phyloP scores from a whole-genome alignment of 2,329 filamentous ascomycete genomes.

The Trichoderma polysporum region DNA sequence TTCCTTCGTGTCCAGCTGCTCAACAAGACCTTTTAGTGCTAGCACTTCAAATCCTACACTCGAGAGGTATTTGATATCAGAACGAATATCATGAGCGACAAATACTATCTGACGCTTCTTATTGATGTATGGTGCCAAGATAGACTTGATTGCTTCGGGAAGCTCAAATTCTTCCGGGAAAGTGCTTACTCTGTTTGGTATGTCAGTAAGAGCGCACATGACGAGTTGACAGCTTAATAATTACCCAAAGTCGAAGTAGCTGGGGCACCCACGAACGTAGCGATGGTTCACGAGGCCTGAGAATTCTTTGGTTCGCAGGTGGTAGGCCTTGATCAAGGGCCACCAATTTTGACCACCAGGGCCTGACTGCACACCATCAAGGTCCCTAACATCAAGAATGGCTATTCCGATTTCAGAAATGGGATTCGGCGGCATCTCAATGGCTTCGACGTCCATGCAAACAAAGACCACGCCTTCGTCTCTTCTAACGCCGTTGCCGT shows the following conservation, averaged over 20 bases:
- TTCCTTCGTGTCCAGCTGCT: conserved; percentile 69
- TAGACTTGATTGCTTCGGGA: conserved; percentile 34
- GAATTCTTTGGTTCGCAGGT: conserved; percentile 75
- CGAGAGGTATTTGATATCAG: conserved; percentile 68
- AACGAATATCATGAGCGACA: conserved; percentile 70
- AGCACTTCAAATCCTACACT: conserved; percentile 62
- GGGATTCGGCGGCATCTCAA: conserved; percentile 62
- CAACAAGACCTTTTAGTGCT: conserved; percentile 53
- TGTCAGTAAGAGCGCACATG: conserved; percentile 15
- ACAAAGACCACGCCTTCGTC: conserved; percentile 60
- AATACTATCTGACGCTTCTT: conserved; percentile 61
- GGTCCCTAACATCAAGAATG: conserved; percentile 67
- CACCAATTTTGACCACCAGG: conserved; percentile 65
- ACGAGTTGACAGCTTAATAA: conserved; percentile 24
- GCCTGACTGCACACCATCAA: conserved; percentile 59
- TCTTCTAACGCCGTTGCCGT: conserved; percentile 3
- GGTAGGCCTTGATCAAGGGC: conserved; percentile 63
- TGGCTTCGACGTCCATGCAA: conserved; percentile 79
- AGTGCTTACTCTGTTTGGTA: conserved; percentile 40
- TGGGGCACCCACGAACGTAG: conserved; percentile 72
- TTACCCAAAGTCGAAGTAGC: conserved; percentile 73
- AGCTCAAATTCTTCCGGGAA: conserved; percentile 40
- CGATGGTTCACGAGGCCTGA: conserved; percentile 62
- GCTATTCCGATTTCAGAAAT: conserved; percentile 88
- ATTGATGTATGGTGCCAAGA: conserved; percentile 36